These are phyloP conservation scores for Kodamaea leandrae DNA, from an alignment of 805 yeast species.

Conservation along the genomic window DNA sequence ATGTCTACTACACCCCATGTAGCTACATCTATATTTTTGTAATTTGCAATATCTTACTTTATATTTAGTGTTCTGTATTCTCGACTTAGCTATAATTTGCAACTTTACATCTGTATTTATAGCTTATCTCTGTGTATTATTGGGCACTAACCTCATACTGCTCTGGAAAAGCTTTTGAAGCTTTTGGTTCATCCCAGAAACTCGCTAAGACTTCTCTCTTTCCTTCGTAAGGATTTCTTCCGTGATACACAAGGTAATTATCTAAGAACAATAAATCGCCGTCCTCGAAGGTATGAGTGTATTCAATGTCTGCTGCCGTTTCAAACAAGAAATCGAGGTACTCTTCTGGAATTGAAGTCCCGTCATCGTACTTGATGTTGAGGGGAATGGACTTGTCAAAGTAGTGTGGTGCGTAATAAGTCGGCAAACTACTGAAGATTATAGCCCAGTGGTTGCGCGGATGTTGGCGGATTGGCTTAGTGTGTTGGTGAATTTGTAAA, in stretches of 20 bases:
- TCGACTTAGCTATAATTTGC: neutral
- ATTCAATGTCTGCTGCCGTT: conserved; percentile 18
- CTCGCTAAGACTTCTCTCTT: conserved; percentile 21
- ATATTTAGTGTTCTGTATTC: too few species aligned
- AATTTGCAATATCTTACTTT: too few species aligned
- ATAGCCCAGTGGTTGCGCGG: conserved; percentile 13
- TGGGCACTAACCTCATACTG: neutral
- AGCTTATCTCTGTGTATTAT: neutral
- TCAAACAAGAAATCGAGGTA: conserved; percentile 20
- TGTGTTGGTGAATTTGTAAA: conserved; percentile 11
- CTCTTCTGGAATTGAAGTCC: conserved; percentile 17
- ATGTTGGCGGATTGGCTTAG: conserved; percentile 9
- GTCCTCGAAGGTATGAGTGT: conserved; percentile 17
- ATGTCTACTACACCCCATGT: too few species aligned
- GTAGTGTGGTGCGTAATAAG: conserved; percentile 16
- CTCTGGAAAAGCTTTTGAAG: conserved; percentile 4
- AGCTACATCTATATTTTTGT: too few species aligned
- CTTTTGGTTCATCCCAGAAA: conserved; percentile 17
- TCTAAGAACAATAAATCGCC: conserved; percentile 22
- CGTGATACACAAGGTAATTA: conserved; percentile 22
- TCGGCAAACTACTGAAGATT: conserved; percentile 21
- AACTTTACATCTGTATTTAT: too few species aligned
- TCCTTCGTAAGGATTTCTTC: conserved; percentile 20
- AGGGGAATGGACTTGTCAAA: conserved; percentile 8
- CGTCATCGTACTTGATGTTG: conserved; percentile 18